These are phyloP conservation scores for Allium fistulosum DNA, from an alignment of 106 monocot genomes.

Conservation along the genomic window DNA sequence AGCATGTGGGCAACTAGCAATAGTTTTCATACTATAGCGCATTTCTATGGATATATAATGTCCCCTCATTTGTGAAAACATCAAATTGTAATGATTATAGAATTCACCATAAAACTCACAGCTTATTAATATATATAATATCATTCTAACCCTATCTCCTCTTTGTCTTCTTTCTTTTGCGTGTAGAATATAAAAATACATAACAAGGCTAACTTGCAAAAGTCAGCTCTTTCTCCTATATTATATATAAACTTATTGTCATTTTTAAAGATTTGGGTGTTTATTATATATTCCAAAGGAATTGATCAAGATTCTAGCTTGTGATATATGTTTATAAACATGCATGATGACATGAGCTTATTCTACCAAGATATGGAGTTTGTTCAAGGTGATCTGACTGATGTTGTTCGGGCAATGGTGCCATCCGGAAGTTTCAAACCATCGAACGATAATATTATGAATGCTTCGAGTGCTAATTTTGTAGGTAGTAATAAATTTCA, in stretches of 20 bases:
- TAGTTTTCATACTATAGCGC: not conserved
- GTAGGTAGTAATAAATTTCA: not conserved
- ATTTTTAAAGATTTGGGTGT: not conserved
- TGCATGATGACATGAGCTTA: not conserved
- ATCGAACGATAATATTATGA: not conserved
- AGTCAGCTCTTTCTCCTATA: slow-evolving; percentile 1
- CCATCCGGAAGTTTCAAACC: not conserved
- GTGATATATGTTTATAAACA: not conserved
- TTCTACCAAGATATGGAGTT: not conserved
- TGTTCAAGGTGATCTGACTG: slow-evolving; percentile 5
- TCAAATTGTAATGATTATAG: not conserved
- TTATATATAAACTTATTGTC: not conserved
- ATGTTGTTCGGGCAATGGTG: not conserved
- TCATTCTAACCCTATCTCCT: slow-evolving; percentile 6
- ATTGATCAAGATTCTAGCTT: no score
- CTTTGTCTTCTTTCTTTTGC: slow-evolving; percentile 8
- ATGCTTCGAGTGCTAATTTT: not conserved
- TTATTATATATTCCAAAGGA: no score
- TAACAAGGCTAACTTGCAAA: not conserved
- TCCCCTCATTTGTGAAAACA: not conserved
- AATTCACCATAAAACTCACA: slow-evolving; percentile 4
- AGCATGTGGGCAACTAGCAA: slow-evolving; percentile 7
- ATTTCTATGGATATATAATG: not conserved
- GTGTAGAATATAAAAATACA: not conserved
- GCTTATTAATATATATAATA: not conserved